phyloP scores from a whole-genome alignment of 2,329 filamentous ascomycete genomes.

The Fusarium tricinctum region DNA sequence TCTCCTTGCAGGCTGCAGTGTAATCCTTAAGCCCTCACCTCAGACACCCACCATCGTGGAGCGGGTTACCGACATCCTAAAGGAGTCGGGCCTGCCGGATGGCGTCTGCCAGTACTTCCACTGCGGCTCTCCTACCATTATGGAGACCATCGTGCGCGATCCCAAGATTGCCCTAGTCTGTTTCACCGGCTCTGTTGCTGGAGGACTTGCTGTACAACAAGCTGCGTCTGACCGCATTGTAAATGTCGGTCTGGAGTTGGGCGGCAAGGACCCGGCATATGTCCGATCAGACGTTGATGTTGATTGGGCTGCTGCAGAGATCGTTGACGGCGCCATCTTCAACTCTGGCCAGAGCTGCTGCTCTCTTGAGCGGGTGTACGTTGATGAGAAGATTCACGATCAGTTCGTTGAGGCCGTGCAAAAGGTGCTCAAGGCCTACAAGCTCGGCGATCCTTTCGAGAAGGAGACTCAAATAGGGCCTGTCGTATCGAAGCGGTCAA shows the following conservation, averaged over 20 bases:
- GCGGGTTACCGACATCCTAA: conserved; percentile 82
- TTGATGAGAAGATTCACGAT: conserved; percentile 87
- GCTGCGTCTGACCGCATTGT: conserved; percentile 88
- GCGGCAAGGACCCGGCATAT: conserved; percentile 95
- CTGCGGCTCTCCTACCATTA: conserved; percentile 80
- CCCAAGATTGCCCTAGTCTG: conserved; percentile 85
- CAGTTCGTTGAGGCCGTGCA: conserved; percentile 83
- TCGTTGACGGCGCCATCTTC: conserved; percentile 96
- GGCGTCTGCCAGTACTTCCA: conserved; percentile 95
- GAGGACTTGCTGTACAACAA: conserved; percentile 86
- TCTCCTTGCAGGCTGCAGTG: conserved; percentile 88
- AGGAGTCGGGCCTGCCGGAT: conserved; percentile 82
- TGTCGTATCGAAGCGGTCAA: conserved; percentile 85
- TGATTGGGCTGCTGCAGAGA: conserved; percentile 91
- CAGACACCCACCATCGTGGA: conserved; percentile 95
- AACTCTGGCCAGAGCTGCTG: conserved; percentile 99
- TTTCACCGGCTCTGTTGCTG: conserved; percentile 94
- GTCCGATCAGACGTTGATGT: conserved; percentile 88
- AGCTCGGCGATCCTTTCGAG: conserved; percentile 88
- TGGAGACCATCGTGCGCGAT: conserved; percentile 83
- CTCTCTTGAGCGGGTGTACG: conserved; percentile 91
- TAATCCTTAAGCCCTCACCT: conserved; percentile 94
- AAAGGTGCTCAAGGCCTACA: conserved; percentile 84
- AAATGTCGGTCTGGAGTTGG: conserved; percentile 89
- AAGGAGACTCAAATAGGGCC: conserved; percentile 86